A percentile compares a stretch with the other conserved stretches of the same genome.
Evolutionary conservation across 257 asterid species (phyloP).

Genomic region (Solanum infundibuliforme): DNA sequence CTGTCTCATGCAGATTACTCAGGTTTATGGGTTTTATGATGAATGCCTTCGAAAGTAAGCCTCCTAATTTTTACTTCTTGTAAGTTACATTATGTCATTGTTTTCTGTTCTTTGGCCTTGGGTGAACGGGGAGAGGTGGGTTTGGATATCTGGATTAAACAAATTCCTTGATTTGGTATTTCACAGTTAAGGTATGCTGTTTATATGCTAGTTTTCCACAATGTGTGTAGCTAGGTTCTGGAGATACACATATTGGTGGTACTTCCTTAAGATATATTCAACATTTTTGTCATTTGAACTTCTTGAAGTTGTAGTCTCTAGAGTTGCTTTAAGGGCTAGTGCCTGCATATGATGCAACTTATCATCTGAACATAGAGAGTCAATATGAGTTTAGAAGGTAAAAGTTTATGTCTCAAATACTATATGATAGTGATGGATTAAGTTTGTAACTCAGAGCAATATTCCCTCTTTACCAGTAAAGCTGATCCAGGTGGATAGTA

Average conservation of each 20-base stretch:
- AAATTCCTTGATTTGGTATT: neutral
- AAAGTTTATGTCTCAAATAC: neutral
- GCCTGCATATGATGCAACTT: neutral
- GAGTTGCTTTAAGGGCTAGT: neutral
- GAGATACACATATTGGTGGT: neutral
- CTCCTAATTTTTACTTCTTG: neutral
- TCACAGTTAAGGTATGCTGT: neutral
- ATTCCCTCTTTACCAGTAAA: neutral
- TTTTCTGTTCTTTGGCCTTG: neutral
- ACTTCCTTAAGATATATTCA: neutral
- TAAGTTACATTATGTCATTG: neutral
- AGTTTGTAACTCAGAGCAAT: neutral
- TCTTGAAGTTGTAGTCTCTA: neutral
- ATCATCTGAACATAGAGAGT: neutral
- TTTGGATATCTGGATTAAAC: neutral
- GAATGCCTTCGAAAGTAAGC: slow-evolving; percentile 78
- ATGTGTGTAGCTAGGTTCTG: neutral
- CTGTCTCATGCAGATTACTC: slow-evolving; percentile 48
- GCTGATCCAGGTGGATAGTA: neutral
- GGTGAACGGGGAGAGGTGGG: neutral
- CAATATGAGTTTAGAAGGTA: neutral
- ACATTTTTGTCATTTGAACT: neutral
- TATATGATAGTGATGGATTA: neutral
- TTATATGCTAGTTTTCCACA: neutral
- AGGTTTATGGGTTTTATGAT: slow-evolving; percentile 73